phyloP scores from a whole-genome alignment of 768 basidiomycete genomes.

The Mycena leptocephala region DNA sequence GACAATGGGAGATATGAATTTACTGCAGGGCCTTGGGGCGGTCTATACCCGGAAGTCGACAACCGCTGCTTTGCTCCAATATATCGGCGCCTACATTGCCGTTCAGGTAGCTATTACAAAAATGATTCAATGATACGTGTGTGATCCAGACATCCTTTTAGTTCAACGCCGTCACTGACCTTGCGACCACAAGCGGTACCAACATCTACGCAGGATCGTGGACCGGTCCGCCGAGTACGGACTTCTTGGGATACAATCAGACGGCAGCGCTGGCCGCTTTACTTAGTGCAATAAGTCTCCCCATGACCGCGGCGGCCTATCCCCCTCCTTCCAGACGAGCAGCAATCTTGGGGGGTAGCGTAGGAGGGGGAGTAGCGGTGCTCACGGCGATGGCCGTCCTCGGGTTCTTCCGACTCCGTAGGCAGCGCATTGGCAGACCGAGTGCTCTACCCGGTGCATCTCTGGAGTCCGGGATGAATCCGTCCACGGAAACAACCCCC shows the following conservation, averaged over 20 bases:
- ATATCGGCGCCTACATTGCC: neutral
- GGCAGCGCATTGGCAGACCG: neutral
- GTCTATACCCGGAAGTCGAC: neutral
- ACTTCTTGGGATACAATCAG: neutral
- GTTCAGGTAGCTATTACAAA: neutral
- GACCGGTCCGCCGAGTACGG: neutral
- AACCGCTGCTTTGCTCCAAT: neutral
- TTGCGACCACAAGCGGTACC: neutral
- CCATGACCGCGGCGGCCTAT: neutral
- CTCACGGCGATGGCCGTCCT: neutral
- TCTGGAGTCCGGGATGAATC: neutral
- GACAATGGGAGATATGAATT: neutral
- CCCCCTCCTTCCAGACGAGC: neutral
- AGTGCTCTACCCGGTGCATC: neutral
- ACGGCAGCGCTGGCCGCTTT: neutral
- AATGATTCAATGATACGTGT: no score
- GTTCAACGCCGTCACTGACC: neutral
- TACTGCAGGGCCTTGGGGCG: neutral
- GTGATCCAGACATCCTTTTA: no score
- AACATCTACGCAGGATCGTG: neutral
- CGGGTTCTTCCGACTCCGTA: neutral
- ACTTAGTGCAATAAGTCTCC: neutral
- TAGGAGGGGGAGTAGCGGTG: neutral
- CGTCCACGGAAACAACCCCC: neutral
- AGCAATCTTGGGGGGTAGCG: neutral